These are phyloP conservation scores for Penicillium expansum DNA, from an alignment of 2,329 filamentous ascomycete species.

Conservation along the genomic window DNA sequence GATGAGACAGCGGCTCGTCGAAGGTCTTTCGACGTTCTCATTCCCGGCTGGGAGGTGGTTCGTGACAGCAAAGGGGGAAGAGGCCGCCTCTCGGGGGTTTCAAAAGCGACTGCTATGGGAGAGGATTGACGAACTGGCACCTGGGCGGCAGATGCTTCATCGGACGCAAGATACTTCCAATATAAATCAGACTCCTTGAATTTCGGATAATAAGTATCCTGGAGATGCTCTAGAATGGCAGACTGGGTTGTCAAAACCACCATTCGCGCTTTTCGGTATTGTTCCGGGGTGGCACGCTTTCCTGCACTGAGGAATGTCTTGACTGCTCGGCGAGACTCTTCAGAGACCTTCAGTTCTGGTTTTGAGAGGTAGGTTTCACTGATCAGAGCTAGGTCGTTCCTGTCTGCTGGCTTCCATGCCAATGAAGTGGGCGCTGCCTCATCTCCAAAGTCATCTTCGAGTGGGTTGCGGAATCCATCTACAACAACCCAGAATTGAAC, in stretches of 20 bases:
- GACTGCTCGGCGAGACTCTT: conserved; percentile 67
- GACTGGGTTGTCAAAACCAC: conserved; percentile 82
- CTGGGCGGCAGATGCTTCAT: conserved; percentile 55
- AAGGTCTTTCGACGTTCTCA: conserved; percentile 50
- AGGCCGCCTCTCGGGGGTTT: conserved; percentile 38
- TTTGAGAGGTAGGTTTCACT: conserved; percentile 83
- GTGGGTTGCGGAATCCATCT: conserved; percentile 88
- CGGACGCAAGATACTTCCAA: conserved; percentile 91
- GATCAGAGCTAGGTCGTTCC: conserved; percentile 85
- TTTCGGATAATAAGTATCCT: conserved; percentile 71
- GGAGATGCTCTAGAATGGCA: conserved; percentile 78
- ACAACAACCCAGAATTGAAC: conserved; percentile 99
- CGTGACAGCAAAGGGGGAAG: conserved; percentile 47
- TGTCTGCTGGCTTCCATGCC: conserved; percentile 79
- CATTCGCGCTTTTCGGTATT: conserved; percentile 79
- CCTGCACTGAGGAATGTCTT: conserved; percentile 76
- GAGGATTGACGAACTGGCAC: conserved; percentile 19
- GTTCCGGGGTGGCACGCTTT: conserved; percentile 68
- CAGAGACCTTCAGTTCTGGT: conserved; percentile 74
- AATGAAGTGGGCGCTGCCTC: conserved; percentile 61
- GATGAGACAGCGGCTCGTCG: conserved; percentile 60
- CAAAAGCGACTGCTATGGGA: conserved; percentile 19
- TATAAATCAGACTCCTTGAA: conserved; percentile 94
- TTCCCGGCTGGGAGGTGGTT: conserved; percentile 48
- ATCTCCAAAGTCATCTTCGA: conserved; percentile 81